phyloP scores from a whole-genome alignment of 2,329 filamentous ascomycete species.

The Aspergillus luchuensis region DNA sequence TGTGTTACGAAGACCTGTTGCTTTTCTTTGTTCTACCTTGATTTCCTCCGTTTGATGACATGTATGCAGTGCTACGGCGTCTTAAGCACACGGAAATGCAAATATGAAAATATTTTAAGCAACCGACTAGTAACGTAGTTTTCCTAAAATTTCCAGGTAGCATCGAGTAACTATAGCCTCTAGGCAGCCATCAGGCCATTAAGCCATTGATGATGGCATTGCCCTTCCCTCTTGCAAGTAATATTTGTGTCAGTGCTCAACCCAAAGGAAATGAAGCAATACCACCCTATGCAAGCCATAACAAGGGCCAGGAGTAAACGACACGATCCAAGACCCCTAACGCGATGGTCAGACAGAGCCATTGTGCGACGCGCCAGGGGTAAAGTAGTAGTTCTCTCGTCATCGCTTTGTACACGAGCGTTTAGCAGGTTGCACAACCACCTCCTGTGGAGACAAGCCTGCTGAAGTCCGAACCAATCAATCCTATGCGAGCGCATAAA shows the following conservation, averaged over 20 bases:
- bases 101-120: neutral
- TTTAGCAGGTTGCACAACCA: neutral
- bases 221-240: neutral
- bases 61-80: neutral
- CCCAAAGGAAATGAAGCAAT: neutral
- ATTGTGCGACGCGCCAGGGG: neutral
- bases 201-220: no score
- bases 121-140: neutral
- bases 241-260: neutral
- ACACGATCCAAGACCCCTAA: neutral
- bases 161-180: no score
- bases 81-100: neutral
- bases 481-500: neutral
- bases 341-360: neutral
- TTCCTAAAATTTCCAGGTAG: no score
- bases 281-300: slow-evolving; percentile 10
- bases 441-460: neutral
- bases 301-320: neutral
- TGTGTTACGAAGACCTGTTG: slow-evolving; percentile 7
- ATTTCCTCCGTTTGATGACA: neutral
- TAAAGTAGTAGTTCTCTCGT: neutral
- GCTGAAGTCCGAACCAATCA: neutral
- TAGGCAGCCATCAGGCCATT: no score
- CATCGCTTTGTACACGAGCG: neutral
- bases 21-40: neutral